Evolutionary conservation across 371 early-diverging fungal genomes (phyloP).

Genomic region (Coemansia sp.): DNA sequence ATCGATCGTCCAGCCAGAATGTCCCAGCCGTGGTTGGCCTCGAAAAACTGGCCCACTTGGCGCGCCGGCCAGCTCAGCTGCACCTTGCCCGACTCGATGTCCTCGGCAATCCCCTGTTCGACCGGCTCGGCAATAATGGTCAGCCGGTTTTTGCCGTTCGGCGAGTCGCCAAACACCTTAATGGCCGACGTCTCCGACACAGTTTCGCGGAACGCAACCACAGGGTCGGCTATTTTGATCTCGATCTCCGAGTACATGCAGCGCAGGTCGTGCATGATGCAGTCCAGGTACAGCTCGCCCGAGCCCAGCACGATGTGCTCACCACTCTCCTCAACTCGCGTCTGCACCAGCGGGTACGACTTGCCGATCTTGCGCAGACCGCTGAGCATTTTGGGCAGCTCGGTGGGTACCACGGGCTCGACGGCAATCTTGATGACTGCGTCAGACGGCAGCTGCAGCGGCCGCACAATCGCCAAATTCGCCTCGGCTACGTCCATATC

Average conservation of each 20-base stretch:
- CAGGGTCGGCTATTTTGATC: conserved; percentile 95
- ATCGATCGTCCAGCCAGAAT: conserved; percentile 86
- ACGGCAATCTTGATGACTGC: conserved; percentile 93
- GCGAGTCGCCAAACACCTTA: conserved; percentile 95
- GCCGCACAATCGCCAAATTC: conserved; percentile 82
- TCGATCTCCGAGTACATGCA: conserved; percentile 93
- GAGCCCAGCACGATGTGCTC: conserved; percentile 94
- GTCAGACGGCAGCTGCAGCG: conserved; percentile 78
- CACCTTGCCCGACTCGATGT: conserved; percentile 80
- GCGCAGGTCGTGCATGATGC: conserved; percentile 93
- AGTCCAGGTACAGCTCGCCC: conserved; percentile 95
- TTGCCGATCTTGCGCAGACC: conserved; percentile 94
- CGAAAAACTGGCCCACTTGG: conserved; percentile 75
- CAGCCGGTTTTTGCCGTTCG: conserved; percentile 97
- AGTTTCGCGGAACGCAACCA: conserved; percentile 94
- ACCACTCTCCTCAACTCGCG: conserved; percentile 96
- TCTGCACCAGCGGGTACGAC: conserved; percentile 87
- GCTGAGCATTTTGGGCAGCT: conserved; percentile 97
- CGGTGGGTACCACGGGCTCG: conserved; percentile 95
- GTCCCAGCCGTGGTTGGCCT: conserved; percentile 91
- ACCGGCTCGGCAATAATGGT: conserved; percentile 96
- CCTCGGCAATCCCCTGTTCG: conserved; percentile 86
- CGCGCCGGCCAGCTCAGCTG: conserved; percentile 73
- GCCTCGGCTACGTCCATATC: conserved; percentile 55
- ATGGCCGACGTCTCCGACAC: conserved; percentile 92